Base-by-base conservation (phyloP, 768 basidiomycete species). In the Amanita thiersii region DNA sequence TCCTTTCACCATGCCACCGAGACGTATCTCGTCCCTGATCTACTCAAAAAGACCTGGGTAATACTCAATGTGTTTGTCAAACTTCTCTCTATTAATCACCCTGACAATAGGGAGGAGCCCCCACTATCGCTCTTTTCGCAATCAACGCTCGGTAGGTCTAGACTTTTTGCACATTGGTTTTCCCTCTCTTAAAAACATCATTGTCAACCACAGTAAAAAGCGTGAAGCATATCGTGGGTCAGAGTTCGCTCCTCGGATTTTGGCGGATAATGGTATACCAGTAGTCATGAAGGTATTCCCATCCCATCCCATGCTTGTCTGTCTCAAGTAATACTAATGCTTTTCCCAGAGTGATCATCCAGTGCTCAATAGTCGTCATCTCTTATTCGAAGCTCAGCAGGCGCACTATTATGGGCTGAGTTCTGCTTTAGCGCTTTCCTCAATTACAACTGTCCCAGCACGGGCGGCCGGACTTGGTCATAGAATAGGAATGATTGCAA, bases 1-100 rank as follows among this genome's bases (percentile, higher is more conserved):
- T 79, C 81, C 0, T 76, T 86, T 59, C 86, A 87, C 50, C 86
- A 88, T 49, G 85, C 86, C 1, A 77, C 79, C 30, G 84, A 88
- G 50, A 75, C 86, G 0, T 89, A 83, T 49, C 77, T 90, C 30
- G 84, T 88, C n/a, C 81, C 86, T 2, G 75, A 77, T 18, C 56
- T 85, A 1, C 67, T 90, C 42, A 87, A 86, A 58, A 68, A 70
- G 51, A 72, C 79, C 5, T 90, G 75, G 60, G 84, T 77, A 52
- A 34, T 54, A n/a, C n/a, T n/a, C 26, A 37, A 11, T 9, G 24
- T 15, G 21, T 35, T 23, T 19, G 3, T n/a, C 15, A 7, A 20
- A 23, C 23, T 32, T 21, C 15, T n/a, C n/a, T n/a, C n/a, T n/a
- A n/a, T n/a, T n/a, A n/a, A n/a, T n/a, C n/a, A n/a, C n/a, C n/a